A percentile compares a stretch with the other conserved stretches of the same genome.
These are phyloP conservation scores for Gynostemma pentaphyllum DNA, from an alignment of 306 rosid genomes.

Conservation along the genomic window DNA sequence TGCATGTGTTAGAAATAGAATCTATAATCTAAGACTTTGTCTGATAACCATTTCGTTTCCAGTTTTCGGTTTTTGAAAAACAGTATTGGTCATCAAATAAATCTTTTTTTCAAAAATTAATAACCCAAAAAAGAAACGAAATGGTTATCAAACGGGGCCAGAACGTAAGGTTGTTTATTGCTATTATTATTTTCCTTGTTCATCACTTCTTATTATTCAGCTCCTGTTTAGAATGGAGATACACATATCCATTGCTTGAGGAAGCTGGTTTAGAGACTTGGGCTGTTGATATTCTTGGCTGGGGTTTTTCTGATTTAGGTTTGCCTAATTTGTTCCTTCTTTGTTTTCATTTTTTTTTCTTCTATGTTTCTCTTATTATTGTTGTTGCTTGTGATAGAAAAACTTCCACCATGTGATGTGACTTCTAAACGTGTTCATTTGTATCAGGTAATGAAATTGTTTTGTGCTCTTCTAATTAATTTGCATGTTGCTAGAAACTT, in stretches of 20 bases:
- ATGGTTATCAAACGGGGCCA: too few relatives aligned
- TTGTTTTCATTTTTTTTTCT: background rate
- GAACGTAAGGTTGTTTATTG: constrained; percentile 1
- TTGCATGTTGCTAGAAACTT: background rate
- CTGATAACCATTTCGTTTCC: too few relatives aligned
- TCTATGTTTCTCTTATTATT: background rate
- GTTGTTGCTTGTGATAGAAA: constrained; percentile 34
- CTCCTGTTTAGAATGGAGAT: constrained; percentile 97
- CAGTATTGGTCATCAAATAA: too few relatives aligned
- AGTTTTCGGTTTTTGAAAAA: too few relatives aligned
- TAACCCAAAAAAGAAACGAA: too few relatives aligned
- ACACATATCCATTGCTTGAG: constrained; percentile 69
- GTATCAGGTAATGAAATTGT: constrained; percentile 45
- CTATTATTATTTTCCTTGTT: constrained; percentile 13
- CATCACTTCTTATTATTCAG: constrained; percentile 43
- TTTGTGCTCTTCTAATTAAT: background rate
- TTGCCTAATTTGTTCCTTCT: constrained; percentile 13
- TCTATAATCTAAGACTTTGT: background rate
- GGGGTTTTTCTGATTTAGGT: constrained; percentile 99
- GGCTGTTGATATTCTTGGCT: constrained; percentile 96
- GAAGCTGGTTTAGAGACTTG: constrained; percentile 77
- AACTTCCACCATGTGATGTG: constrained; percentile 61
- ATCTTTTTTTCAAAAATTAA: too few relatives aligned
- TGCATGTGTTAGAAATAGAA: background rate
- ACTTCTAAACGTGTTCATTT: constrained; percentile 72